Conservation (phyloP, 257 asterid genomes). For the Solanum virginianum region DNA sequence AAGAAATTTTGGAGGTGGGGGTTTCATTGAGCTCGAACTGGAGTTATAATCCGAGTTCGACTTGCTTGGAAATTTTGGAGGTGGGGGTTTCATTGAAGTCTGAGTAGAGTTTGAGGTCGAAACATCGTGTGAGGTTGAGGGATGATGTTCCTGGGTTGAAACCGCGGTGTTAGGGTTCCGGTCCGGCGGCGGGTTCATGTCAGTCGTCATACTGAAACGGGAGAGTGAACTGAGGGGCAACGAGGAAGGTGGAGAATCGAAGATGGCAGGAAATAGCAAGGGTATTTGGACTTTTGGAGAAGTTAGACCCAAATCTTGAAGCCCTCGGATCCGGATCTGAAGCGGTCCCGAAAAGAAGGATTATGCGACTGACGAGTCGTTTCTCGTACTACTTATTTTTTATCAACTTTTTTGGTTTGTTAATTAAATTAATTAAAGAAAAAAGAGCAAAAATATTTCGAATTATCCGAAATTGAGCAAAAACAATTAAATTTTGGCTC, state of each 20-base stretch:
- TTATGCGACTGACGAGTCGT: no score
- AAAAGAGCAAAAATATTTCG: no score
- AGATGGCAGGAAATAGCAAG: neutral
- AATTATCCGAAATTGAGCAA: no score
- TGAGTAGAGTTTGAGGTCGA: conserved; percentile 15
- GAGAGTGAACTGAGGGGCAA: neutral
- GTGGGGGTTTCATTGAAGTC: conserved; percentile 32
- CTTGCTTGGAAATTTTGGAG: conserved; percentile 18
- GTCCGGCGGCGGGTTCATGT: conserved; percentile 73
- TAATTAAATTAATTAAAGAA: no score
- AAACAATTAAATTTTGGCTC: no score
- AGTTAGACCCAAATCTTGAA: neutral
- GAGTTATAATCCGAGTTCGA: neutral
- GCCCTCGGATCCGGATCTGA: neutral
- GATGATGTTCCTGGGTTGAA: conserved; percentile 17
- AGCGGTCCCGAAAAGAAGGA: neutral
- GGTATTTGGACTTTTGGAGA: neutral
- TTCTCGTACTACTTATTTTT: no score
- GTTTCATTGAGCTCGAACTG: conserved; percentile 7
- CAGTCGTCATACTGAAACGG: conserved; percentile 24
- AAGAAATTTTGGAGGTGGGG: conserved; percentile 32
- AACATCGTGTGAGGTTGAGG: neutral
- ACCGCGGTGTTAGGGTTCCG: conserved; percentile 17
- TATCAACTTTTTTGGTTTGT: no score
- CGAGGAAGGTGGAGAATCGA: neutral